Conservation (phyloP, 768 basidiomycete genomes). For the Amanita fuliginea region DNA sequence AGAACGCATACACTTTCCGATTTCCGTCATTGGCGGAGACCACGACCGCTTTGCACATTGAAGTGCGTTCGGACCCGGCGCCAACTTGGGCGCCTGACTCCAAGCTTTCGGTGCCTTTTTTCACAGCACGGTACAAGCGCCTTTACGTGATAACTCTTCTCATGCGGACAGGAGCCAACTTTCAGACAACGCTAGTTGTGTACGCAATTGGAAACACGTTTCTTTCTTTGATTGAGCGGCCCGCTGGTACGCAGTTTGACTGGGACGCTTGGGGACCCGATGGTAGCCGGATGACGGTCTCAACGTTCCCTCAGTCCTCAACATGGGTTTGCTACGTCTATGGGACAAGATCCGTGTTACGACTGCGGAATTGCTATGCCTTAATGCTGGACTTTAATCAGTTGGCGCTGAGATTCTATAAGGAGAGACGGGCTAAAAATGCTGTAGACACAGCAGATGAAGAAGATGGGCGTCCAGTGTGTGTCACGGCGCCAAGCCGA, state of each 20-base stretch:
- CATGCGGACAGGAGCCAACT: constrained; percentile 17
- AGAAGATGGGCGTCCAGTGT: constrained; percentile 10
- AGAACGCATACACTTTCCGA: constrained; percentile 26
- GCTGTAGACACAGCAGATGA: background rate
- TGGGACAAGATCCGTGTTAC: constrained; percentile 23
- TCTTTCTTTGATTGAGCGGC: constrained; percentile 21
- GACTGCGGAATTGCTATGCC: constrained; percentile 12
- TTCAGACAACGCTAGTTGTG: constrained; percentile 22
- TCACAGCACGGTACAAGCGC: constrained; percentile 26
- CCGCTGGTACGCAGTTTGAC: constrained; percentile 12
- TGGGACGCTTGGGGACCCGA: constrained; percentile 46
- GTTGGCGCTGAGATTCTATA: constrained; percentile 21
- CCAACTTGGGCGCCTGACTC: constrained; percentile 29
- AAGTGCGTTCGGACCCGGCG: constrained; percentile 45
- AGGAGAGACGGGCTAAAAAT: constrained; percentile 3
- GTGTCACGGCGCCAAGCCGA: constrained; percentile 12
- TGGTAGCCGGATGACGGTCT: constrained; percentile 32
- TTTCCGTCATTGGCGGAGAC: constrained; percentile 25
- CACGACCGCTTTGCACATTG: constrained; percentile 20
- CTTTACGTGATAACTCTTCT: constrained; percentile 37
- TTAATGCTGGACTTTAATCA: constrained; percentile 45
- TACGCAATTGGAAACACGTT: constrained; percentile 32
- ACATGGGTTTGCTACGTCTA: constrained; percentile 53
- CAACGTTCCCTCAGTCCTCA: constrained; percentile 19
- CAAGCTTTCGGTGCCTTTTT: constrained; percentile 33